phyloP scores from a whole-genome alignment of 2,329 filamentous ascomycete species.

The Ophiostoma triangulosporum region DNA sequence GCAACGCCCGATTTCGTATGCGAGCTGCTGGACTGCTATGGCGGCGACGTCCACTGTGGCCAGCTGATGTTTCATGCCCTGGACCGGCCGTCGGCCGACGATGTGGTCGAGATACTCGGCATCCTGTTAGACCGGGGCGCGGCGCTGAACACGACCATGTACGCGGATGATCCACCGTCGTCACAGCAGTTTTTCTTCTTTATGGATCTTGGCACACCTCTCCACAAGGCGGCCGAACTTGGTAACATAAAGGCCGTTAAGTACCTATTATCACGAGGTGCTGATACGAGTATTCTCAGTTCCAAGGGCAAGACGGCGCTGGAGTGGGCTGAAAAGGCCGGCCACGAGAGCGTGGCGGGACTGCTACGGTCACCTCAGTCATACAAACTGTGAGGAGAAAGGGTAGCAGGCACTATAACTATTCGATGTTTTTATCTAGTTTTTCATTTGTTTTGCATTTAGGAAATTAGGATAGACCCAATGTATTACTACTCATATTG shows the following conservation, averaged over 20 bases:
- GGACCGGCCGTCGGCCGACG: background rate
- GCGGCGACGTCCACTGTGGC: background rate
- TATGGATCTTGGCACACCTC: background rate
- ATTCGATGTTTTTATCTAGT: too few species aligned
- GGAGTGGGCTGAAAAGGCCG: conserved; percentile 3
- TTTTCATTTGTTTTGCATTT: too few species aligned
- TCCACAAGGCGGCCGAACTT: background rate
- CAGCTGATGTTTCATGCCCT: conserved; percentile 4
- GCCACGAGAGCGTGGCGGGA: background rate
- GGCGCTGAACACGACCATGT: conserved; percentile 1
- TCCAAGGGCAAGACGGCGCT: conserved; percentile 2
- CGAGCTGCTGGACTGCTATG: background rate
- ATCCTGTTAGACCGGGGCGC: conserved; percentile 1
- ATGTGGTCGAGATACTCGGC: conserved; percentile 20
- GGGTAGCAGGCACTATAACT: too few species aligned
- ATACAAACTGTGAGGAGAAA: background rate
- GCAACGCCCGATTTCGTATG: conserved; percentile 2
- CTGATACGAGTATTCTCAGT: conserved; percentile 1
- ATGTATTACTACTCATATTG: too few species aligned
- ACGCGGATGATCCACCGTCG: conserved; percentile 2
- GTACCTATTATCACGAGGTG: conserved; percentile 2
- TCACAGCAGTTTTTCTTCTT: background rate
- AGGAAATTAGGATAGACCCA: too few species aligned
- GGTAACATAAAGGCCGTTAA: background rate
- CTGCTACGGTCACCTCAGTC: conserved; percentile 22